Conservation (phyloP, 768 basidiomycete genomes). For the Multifurca ochricompacta region DNA sequence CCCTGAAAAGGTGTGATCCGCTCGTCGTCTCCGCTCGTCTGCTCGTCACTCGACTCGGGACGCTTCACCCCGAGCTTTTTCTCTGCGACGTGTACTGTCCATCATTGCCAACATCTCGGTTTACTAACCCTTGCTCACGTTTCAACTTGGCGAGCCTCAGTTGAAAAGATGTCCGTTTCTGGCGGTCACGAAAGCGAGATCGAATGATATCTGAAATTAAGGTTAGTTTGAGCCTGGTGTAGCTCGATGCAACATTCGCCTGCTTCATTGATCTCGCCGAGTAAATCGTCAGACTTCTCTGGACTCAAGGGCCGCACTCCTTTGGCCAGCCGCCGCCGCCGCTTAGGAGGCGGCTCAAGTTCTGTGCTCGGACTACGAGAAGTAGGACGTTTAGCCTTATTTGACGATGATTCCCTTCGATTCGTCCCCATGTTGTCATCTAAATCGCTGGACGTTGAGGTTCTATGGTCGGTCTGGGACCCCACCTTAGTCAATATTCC, state of each 20-base stretch:
- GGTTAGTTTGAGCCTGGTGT: neutral
- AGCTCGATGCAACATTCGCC: constrained; percentile 33
- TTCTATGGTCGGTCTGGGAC: neutral
- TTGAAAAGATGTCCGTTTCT: constrained; percentile 53
- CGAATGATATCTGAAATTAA: constrained; percentile 48
- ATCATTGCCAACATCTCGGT: neutral
- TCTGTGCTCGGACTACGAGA: constrained; percentile 29
- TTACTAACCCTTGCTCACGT: constrained; percentile 36
- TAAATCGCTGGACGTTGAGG: neutral
- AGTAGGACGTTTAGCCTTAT: neutral
- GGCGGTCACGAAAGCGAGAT: constrained; percentile 51
- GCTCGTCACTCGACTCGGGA: constrained; percentile 21
- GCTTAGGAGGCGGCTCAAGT: constrained; percentile 30
- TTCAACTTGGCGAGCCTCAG: constrained; percentile 59
- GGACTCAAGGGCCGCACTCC: constrained; percentile 36
- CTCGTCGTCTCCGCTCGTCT: constrained; percentile 21
- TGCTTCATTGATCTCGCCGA: constrained; percentile 47
- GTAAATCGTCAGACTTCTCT: constrained; percentile 36
- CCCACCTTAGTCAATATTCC: constrained; percentile 19
- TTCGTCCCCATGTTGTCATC: constrained; percentile 2
- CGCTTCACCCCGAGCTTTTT: constrained; percentile 15
- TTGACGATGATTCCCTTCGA: neutral
- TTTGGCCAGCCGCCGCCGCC: constrained; percentile 38
- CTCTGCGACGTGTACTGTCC: neutral
- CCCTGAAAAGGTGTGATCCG: constrained; percentile 27